Evolutionary conservation across 805 yeast genomes (phyloP).

Genomic region (Cyberlindnera maclurae): DNA sequence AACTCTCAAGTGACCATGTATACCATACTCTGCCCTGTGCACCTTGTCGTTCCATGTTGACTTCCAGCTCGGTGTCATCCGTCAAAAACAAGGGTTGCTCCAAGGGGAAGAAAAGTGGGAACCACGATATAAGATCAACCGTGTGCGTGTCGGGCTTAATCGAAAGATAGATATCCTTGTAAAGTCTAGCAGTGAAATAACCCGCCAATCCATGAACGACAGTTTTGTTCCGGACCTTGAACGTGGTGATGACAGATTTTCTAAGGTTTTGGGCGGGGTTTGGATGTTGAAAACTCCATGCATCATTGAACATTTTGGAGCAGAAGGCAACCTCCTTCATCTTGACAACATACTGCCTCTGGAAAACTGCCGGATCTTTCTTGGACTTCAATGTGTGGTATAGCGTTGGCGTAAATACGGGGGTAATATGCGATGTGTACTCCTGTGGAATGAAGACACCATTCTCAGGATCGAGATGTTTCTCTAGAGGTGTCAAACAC

Average conservation of each 20-base stretch:
- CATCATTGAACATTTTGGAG: constrained; percentile 38
- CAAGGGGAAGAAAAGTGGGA: constrained; percentile 60
- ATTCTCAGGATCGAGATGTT: constrained; percentile 28
- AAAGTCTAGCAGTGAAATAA: constrained; percentile 63
- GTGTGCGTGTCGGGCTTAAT: constrained; percentile 41
- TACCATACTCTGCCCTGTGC: constrained; percentile 49
- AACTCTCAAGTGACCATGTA: constrained; percentile 56
- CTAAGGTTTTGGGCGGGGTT: constrained; percentile 40
- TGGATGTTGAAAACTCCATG: constrained; percentile 64
- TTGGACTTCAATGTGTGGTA: constrained; percentile 28
- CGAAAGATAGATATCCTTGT: constrained; percentile 47
- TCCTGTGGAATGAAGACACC: constrained; percentile 59
- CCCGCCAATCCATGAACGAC: constrained; percentile 72
- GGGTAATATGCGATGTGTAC: constrained; percentile 56
- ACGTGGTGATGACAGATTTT: constrained; percentile 26
- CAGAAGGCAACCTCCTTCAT: constrained; percentile 35
- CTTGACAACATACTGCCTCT: constrained; percentile 41
- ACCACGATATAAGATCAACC: constrained; percentile 52
- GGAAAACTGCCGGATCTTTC: constrained; percentile 30
- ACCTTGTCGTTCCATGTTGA: constrained; percentile 43
- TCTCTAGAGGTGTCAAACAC: constrained; percentile 44
- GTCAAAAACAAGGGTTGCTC: constrained; percentile 43
- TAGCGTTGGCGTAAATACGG: constrained; percentile 54
- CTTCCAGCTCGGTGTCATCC: constrained; percentile 48
- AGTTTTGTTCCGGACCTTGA: constrained; percentile 42